Evolutionary conservation across 345 rosid genomes (phyloP).

Genomic region (Eutrema yunnanense): DNA sequence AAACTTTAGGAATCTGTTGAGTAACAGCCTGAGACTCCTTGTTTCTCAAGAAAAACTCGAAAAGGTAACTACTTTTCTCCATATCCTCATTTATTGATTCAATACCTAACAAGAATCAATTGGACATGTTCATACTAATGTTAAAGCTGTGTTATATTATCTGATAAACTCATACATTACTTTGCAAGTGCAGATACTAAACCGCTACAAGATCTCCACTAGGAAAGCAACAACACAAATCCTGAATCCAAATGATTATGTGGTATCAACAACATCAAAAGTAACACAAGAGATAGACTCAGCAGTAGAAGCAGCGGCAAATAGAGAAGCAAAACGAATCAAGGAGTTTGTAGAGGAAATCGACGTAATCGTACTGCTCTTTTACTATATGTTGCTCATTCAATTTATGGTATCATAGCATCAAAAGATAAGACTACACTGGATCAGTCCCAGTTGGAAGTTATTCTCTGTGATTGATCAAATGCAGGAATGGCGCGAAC

Average conservation of each 20-base stretch:
- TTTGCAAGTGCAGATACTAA: conserved; percentile 40
- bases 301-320: conserved; percentile 33
- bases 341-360: background rate
- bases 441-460: background rate
- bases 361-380: background rate
- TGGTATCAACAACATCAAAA: conserved; percentile 2
- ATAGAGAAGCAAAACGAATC: background rate
- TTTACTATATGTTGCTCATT: background rate
- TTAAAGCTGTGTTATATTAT: background rate
- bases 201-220: conserved; percentile 47
- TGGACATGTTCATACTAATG: background rate
- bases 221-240: conserved; percentile 30
- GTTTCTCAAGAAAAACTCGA: conserved; percentile 57
- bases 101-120: too few species aligned
- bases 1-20: conserved; percentile 51
- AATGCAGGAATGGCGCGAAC: conserved; percentile 49
- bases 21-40: conserved; percentile 53
- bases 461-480: background rate
- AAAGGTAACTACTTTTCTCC: conserved; percentile 37
- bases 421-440: background rate
- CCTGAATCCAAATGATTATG: conserved; percentile 9
- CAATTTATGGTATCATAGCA: background rate
- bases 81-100: too few species aligned
- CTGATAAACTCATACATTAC: background rate
- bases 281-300: conserved; percentile 40